Base-by-base conservation (phyloP, 2,329 filamentous ascomycete species). In the Pezicula rhizophila region DNA sequence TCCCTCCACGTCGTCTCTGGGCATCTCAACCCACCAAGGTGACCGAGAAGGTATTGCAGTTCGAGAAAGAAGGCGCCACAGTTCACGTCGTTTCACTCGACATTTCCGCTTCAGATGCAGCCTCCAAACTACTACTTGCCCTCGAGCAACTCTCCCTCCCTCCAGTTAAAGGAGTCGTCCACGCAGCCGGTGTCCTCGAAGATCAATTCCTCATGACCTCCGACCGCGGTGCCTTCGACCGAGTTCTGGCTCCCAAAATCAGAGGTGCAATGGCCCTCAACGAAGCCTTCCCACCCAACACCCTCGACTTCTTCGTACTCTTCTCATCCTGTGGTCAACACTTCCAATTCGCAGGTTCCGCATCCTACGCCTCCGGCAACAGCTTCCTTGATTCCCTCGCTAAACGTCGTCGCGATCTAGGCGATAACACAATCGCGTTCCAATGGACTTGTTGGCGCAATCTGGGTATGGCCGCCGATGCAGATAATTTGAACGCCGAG, bases 291-390 rank as follows among this genome's bases (percentile, higher is more conserved):
- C 39, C 48, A 31, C 46, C 61, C 7, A 39, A 47, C 1, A 40
- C 50, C 0, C 57, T 69, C 10, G 67, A 69, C 41, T 69, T 68
- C 50, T 68, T 68, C 52, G 52, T 69, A 31, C 35, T 65, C 17
- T 61, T 68, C 43, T 65, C 63, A 0, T 70, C 67, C 0, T 38
- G 63, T 7, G 49, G 57, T 0, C 42, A 46, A 1, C 51, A 64
- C 8, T 47, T 59, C 14, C 66, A 66, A 1, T 63, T 63, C 41
- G 28, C 45, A 4, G 67, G 64, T 0, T 73, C 78, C 52, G 53
- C 64, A 2, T 72, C 69, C 52, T 78, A 78, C 50, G 59, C 63
- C 1, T 69, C 71, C 0, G 72, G 68, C 1, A 75, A 75, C 52
- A 60, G 64, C 0, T 68, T 68, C 56, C 56, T 68, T 2, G 66